Evolutionary conservation across 371 early-diverging fungal genomes (phyloP).

Genomic region (Pancytospora philotis): DNA sequence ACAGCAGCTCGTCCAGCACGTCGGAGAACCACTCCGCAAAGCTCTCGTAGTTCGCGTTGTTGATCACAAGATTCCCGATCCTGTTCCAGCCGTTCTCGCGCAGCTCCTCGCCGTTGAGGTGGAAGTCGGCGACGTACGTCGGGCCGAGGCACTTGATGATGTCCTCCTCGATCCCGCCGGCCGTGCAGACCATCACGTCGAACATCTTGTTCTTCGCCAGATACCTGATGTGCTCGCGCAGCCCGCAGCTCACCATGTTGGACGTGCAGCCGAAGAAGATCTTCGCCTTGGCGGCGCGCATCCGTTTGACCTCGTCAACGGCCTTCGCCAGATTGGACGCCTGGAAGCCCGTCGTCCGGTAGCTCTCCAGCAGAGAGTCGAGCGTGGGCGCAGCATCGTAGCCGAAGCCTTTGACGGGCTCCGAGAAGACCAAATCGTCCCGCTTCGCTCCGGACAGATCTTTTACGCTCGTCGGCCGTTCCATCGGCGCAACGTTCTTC

Average conservation of each 20-base stretch:
- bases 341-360: constrained; percentile 56
- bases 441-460: constrained; percentile 18
- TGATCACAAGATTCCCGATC: constrained; percentile 91
- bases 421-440: constrained; percentile 30
- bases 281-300: constrained; percentile 51
- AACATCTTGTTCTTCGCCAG: constrained; percentile 69
- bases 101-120: constrained; percentile 68
- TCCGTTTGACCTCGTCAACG: constrained; percentile 55
- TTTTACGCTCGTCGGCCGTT: constrained; percentile 19
- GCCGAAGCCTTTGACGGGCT: constrained; percentile 37
- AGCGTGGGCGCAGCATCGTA: constrained; percentile 40
- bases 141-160: constrained; percentile 88
- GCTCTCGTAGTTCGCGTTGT: constrained; percentile 92
- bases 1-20: constrained; percentile 72
- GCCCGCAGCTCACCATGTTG: constrained; percentile 85
- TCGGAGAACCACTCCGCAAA: constrained; percentile 94
- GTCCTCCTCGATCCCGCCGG: constrained; percentile 96
- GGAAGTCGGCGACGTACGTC: constrained; percentile 76
- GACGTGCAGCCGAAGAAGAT: constrained; percentile 66
- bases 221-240: constrained; percentile 80
- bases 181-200: constrained; percentile 82
- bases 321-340: constrained; percentile 52
- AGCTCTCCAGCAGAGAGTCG: constrained; percentile 40
- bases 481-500: too few relatives aligned
- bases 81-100: constrained; percentile 84